Percentiles rank a stretch among this genome's conserved stretches.
Evolutionary conservation across 441 rosid species (phyloP).

Genomic region (Mallotus japonicus): DNA sequence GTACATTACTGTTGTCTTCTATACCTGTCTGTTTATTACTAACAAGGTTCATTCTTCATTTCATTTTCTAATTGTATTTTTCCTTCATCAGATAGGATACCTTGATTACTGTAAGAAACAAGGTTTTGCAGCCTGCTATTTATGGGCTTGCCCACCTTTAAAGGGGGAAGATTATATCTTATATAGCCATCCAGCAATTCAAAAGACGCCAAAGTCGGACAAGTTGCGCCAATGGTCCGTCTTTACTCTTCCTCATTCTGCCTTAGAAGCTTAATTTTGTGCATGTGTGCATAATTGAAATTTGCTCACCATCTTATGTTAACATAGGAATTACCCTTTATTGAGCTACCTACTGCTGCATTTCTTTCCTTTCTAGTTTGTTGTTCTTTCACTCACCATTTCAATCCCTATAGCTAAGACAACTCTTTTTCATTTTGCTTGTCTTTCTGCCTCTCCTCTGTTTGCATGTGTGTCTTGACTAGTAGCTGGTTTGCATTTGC

Average conservation of each 20-base stretch:
- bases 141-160: conserved; percentile 88
- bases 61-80: conserved; percentile 6
- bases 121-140: conserved; percentile 65
- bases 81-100: conserved; percentile 58
- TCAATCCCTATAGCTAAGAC: background rate
- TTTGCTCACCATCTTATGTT: conserved; percentile 1
- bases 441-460: background rate
- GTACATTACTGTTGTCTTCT: conserved; percentile 29
- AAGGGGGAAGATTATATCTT: conserved; percentile 78
- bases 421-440: background rate
- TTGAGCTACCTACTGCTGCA: background rate
- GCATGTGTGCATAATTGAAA: background rate
- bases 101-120: conserved; percentile 74
- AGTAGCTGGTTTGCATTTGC: conserved; percentile 20
- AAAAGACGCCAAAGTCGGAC: conserved; percentile 69
- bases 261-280: background rate
- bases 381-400: background rate
- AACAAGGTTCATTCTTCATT: background rate
- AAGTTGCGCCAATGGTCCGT: conserved; percentile 73
- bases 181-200: conserved; percentile 73
- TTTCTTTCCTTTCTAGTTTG: background rate
- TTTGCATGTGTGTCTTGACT: conserved; percentile 16
- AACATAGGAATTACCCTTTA: background rate
- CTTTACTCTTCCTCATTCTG: conserved; percentile 19
- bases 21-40: background rate